Base-by-base conservation (phyloP, 192 early-diverging fungal genomes). In the Coemansia sp. region DNA sequence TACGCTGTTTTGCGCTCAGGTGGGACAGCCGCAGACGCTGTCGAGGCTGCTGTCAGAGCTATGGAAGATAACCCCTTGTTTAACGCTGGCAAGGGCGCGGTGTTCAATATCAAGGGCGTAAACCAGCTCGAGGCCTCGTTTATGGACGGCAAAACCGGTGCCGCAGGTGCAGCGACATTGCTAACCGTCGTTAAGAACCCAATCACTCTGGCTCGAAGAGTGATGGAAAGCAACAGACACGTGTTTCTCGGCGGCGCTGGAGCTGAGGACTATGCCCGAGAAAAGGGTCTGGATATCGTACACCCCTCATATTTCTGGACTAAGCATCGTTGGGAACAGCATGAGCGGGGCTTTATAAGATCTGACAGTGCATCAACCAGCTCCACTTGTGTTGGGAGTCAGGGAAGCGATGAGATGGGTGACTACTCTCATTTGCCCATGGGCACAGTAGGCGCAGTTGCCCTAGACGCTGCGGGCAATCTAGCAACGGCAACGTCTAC, bases 1-100 rank as follows among this genome's bases (percentile, higher is more conserved):
- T 75, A 75, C 27, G 62, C 60, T 4, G 73, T 74, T 19, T 25
- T 75, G 55, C 7, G n/a, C 12, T 64, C 58, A 0, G 72, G 72
- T 19, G 73, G 68, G 5, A 57, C 65, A 41, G 60, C 81, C 45
- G 10, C 75, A n/a, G 61, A 81, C 75, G 65, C 82, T 37, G 70
- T 80, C 62, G 73, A 86, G 48, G 63, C 74, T 64, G 63, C 77
- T 34, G 83, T 84, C 66, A 46, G 80, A 38, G 21, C 76, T 5
- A 53, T 78, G 39, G 64, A 83, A 67, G 68, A 86, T 55, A 66
- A 74, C 38, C 74, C 77, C 14, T 19, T 75, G 29, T 74, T 75
- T 34, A 80, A 74, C n/a, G 77, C 77, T 1, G 70, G 74, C 17
- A 72, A 74, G 46, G 74, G 72, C 1, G 69, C 77, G 1, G 73